Evolutionary conservation across 495 filamentous ascomycete genomes (phyloP).

Genomic region (Hypoxylon trugodes): DNA sequence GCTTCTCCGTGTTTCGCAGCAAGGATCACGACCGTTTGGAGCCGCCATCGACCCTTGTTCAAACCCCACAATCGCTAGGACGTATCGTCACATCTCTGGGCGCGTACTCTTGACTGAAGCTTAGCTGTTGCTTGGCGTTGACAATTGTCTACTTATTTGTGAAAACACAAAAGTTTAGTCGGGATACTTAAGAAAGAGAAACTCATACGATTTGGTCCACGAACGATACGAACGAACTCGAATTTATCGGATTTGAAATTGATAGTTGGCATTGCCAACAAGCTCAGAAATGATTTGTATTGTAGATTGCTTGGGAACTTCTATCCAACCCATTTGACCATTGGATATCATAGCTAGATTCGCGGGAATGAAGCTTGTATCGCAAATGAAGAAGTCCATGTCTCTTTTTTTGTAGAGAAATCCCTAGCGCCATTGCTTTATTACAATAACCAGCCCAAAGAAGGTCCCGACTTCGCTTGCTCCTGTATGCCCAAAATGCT

Average conservation of each 20-base stretch:
- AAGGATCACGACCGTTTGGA: constrained; percentile 17
- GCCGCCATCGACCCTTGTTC: constrained; percentile 9
- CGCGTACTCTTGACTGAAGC: constrained; percentile 25
- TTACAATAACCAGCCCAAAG: constrained; percentile 28
- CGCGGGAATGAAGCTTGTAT: constrained; percentile 5
- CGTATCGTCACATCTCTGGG: constrained; percentile 16
- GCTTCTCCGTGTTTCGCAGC: constrained; percentile 36
- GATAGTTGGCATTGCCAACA: neutral
- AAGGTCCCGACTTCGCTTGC: constrained; percentile 27
- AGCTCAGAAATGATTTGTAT: constrained; percentile 9
- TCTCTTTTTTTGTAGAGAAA: constrained; percentile 1
- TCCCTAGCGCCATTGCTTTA: constrained; percentile 31
- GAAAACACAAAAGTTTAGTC: constrained; percentile 6
- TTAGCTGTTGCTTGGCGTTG: constrained; percentile 29
- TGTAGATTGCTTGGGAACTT: constrained; percentile 14
- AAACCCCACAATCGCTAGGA: constrained; percentile 22
- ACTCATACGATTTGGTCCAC: neutral
- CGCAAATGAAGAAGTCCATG: neutral
- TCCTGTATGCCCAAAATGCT: constrained; percentile 25
- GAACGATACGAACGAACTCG: too few species aligned
- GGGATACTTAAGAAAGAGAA: neutral
- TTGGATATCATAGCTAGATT: constrained; percentile 9
- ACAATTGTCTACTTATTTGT: neutral
- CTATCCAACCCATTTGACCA: constrained; percentile 13
- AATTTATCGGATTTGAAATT: neutral